Conservation (phyloP, 768 basidiomycete genomes). For the Lentinula detonsa region DNA sequence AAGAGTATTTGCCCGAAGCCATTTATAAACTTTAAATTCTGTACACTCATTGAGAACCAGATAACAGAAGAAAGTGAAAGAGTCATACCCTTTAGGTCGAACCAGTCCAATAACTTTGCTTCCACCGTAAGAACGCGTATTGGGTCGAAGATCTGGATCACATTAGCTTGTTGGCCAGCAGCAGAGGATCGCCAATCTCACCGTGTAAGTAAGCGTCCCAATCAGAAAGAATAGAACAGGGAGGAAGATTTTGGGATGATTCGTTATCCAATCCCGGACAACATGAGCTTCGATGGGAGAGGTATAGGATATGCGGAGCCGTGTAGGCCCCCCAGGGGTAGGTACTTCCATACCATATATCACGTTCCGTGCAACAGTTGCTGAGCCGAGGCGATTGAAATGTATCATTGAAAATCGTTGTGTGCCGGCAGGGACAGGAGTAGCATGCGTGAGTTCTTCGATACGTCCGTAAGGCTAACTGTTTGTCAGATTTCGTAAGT, state of each 20-base stretch:
- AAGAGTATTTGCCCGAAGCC: constrained; percentile 61
- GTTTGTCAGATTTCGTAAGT: background rate
- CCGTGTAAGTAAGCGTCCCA: constrained; percentile 87
- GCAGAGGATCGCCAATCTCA: constrained; percentile 26
- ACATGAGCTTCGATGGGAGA: constrained; percentile 59
- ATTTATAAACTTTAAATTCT: constrained; percentile 75
- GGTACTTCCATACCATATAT: constrained; percentile 53
- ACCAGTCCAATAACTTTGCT: constrained; percentile 78
- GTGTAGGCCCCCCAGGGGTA: constrained; percentile 10
- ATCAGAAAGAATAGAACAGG: constrained; percentile 81
- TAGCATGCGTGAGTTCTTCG: constrained; percentile 53
- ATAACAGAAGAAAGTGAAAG: background rate
- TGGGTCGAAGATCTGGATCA: constrained; percentile 79
- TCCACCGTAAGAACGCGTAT: constrained; percentile 80
- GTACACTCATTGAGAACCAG: constrained; percentile 5
- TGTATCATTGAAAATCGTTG: constrained; percentile 60
- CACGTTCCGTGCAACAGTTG: constrained; percentile 79
- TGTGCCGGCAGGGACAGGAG: constrained; percentile 57
- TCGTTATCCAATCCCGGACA: constrained; percentile 73
- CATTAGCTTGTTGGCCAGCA: background rate
- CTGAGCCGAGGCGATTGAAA: constrained; percentile 59
- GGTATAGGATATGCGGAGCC: constrained; percentile 52
- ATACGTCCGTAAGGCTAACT: constrained; percentile 80
- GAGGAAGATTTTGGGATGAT: constrained; percentile 81
- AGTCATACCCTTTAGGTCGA: constrained; percentile 63